These are phyloP conservation scores for Plasmodium knowlesi DNA, from an alignment of 169 alveolate genomes.

Conservation along the genomic window DNA sequence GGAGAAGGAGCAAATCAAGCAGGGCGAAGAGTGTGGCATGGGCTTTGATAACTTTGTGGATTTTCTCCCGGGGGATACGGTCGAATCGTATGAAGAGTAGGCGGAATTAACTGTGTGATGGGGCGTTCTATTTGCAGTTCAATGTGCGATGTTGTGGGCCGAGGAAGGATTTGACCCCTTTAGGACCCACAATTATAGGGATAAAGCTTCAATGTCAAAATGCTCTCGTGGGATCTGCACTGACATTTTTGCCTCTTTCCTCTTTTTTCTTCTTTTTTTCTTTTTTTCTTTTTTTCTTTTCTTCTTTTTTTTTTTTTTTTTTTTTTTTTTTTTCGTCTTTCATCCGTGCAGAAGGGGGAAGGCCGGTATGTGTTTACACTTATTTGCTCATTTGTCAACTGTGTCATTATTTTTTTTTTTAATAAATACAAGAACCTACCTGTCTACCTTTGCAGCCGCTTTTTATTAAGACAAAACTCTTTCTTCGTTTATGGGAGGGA, in stretches of 20 bases:
- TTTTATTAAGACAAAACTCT: not conserved
- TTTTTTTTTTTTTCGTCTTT: not conserved
- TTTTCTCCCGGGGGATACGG: constrained; percentile 16
- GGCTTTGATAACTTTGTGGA: constrained; percentile 49
- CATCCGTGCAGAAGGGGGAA: not conserved
- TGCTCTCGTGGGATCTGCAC: not conserved
- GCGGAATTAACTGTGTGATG: not conserved
- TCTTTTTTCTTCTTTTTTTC: too few relatives aligned
- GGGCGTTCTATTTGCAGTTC: not conserved
- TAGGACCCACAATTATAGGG: not conserved
- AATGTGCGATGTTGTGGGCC: not conserved
- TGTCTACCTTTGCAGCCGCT: not conserved
- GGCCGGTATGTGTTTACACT: not conserved
- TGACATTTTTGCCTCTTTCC: not conserved
- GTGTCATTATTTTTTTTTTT: not conserved
- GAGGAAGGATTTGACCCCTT: not conserved
- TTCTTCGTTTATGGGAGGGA: not conserved
- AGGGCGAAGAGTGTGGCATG: constrained; percentile 66
- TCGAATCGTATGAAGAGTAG: constrained; percentile 67
- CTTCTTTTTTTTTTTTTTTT: not conserved
- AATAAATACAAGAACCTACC: not conserved
- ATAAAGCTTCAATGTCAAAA: not conserved
- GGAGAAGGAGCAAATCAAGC: constrained; percentile 31
- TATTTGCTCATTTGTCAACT: not conserved
- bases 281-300: not conserved